Evolutionary conservation across 345 rosid genomes (phyloP), one percentile per base, ranked within the genome.

Genomic region (Boechera divaricarpa): DNA sequence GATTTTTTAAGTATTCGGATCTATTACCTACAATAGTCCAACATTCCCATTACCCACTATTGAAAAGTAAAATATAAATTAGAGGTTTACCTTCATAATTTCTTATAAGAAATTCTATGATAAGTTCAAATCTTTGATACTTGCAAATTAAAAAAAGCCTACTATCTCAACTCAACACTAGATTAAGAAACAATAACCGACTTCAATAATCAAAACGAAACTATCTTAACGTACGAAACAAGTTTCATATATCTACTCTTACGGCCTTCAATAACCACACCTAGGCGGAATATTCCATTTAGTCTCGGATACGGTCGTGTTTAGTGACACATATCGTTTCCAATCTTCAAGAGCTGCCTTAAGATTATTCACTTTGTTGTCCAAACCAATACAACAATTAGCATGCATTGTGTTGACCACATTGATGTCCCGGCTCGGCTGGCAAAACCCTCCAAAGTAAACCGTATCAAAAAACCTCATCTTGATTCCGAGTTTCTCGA

Each of bases 321-420:
- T 79, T 28, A 9, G 11, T 56, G 80, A 76, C 75, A 53, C 32
- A 65, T 77, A 92, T 13, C 47, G 80, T 58, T 67, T 88, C 97
- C 95, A 93, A 57, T 93, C 91, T 42, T 80, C 70, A 70, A 93
- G 93, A 76, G 84, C 76, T 11, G 82, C 55, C 56, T 44, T 66
- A 1, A 93, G 89, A 72, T 91, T 90, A 16, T 67, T 77, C 57
- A 90, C 69, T 76, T 90, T 93, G 69, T 65, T 85, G 10, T 81
- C 81, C 72, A 89, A 65, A 15, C 97, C 97, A 55, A 81, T 57
- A 42, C 98, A 93, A 67, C 98, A 93, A 79, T 93, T 93, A 5
- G 93, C 97, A 70, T 93, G 98, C 94, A 93, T 88, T 5, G 97
- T 93, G 52, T 91, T 90, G 9, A 85, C 89, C 15, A 79, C 51